Evolutionary conservation across 345 rosid genomes (phyloP), one percentile per base, ranked within the genome.

Genomic region (Syzygium aqueum): DNA sequence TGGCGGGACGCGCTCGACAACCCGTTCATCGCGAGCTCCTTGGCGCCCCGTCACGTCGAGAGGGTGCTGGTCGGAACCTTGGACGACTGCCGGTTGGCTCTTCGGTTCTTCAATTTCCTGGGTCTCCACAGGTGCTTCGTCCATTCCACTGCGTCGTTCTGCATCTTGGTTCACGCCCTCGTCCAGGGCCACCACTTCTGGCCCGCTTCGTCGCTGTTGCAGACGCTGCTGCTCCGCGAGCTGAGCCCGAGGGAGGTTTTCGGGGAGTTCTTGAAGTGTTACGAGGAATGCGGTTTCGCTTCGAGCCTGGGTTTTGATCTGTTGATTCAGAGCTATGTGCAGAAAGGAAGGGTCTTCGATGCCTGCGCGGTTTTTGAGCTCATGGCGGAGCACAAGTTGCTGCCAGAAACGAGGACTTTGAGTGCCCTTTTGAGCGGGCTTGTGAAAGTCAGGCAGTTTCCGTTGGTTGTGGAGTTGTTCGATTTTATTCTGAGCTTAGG

Each of bases 201-300:
- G 98, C 98, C 99, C 50, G 99, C 99, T 6, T 95, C 97, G 19
- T 97, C 99, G 56, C 92, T 96, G 13, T 85, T 96, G 86, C 97
- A 96, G 65, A 96, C 98, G 65, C 91, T 95, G 90, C 86, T 97
- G 25, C 91, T 93, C 88, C 98, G 95, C 80, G 89, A 90, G 85
- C 86, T 92, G 89, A 91, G 88, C 84, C 95, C 99, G 77, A 89
- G 90, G 87, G 93, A 93, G 86, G 94, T 90, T 84, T 95, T 97
- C 89, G 73, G 88, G 40, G 83, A 87, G 84, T 92, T 97, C 53
- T 89, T 88, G 87, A 88, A 90, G 85, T 93, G 94, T 85, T 90
- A 93, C 84, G 85, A 53, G 88, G 87, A 87, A 85, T 93, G 90
- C 88, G 87, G 90, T 89, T 93, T 95, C 85, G 86, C 53, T 52